Percentiles rank a stretch among this genome's conserved stretches.
phyloP scores from a whole-genome alignment of 1,284 basidiomycete genomes.

The Pterula multifida region DNA sequence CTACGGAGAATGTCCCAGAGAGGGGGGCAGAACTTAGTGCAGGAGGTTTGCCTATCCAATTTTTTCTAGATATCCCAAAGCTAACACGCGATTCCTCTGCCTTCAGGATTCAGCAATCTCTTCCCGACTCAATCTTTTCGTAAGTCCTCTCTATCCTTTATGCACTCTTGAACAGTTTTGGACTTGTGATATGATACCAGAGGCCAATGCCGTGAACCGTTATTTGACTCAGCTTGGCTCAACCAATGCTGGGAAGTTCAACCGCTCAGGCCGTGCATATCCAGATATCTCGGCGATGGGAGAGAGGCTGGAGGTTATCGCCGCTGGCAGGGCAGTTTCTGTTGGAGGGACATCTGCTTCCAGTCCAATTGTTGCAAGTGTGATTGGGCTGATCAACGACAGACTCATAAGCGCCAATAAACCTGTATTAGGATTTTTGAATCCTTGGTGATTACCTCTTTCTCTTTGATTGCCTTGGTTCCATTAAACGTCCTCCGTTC shows the following conservation, averaged over 20 bases:
- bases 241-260: conserved; percentile 12
- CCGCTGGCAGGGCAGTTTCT: conserved; percentile 14
- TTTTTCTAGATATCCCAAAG: not conserved
- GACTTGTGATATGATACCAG: no score
- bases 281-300: conserved; percentile 23
- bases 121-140: not conserved
- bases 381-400: conserved; percentile 45
- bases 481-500: conserved; percentile 12
- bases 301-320: conserved; percentile 20
- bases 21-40: not conserved
- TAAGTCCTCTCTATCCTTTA: not conserved
- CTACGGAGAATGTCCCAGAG: not conserved
- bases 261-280: conserved; percentile 19
- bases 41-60: not conserved
- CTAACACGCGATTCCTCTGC: not conserved
- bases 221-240: not conserved
- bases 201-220: conserved; percentile 6
- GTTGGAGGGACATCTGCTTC: conserved; percentile 44
- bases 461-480: not conserved
- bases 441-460: conserved; percentile 18
- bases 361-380: conserved; percentile 34
- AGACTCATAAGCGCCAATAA: conserved; percentile 31
- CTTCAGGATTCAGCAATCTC: not conserved
- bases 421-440: conserved; percentile 29
- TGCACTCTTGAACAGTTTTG: no score